Conservation (phyloP, 768 basidiomycete species). For the Chiua virens region DNA sequence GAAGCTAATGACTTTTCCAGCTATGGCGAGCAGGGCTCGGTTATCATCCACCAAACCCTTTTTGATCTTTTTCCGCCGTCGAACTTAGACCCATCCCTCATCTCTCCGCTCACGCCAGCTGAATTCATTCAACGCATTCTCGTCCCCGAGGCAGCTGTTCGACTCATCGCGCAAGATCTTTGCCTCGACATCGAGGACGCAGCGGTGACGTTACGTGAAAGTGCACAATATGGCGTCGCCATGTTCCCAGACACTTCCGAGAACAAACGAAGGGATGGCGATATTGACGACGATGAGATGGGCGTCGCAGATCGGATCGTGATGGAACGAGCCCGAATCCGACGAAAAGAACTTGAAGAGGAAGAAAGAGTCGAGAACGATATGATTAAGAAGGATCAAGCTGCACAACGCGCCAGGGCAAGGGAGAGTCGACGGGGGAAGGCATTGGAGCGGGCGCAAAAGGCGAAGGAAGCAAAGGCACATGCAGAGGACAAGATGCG, state of each 20-base stretch:
- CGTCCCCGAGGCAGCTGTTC: constrained; percentile 84
- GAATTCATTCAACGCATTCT: constrained; percentile 84
- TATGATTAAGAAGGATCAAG: constrained; percentile 23
- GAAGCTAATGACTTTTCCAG: constrained; percentile 37
- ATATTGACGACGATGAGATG: constrained; percentile 32
- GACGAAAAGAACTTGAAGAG: constrained; percentile 42
- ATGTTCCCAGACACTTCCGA: constrained; percentile 66
- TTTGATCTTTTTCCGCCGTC: constrained; percentile 71
- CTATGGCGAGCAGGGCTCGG: constrained; percentile 83
- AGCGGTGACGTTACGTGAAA: constrained; percentile 64
- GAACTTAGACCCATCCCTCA: constrained; percentile 50
- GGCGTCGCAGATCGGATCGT: constrained; percentile 41
- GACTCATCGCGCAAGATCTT: constrained; percentile 82
- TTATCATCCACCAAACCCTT: constrained; percentile 77
- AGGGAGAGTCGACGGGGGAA: constrained; percentile 18
- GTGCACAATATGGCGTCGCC: constrained; percentile 78
- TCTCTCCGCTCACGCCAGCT: constrained; percentile 64
- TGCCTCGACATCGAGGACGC: constrained; percentile 47
- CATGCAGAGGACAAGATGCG: background rate
- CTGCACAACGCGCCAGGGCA: constrained; percentile 20
- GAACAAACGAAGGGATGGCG: constrained; percentile 33
- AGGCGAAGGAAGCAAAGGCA: constrained; percentile 4
- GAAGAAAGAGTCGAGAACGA: constrained; percentile 38
- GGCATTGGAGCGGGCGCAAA: constrained; percentile 22
- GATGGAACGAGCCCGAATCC: constrained; percentile 41